Evolutionary conservation across 495 filamentous ascomycete species (phyloP).

Genomic region (Astrothelium subdiscretum): DNA sequence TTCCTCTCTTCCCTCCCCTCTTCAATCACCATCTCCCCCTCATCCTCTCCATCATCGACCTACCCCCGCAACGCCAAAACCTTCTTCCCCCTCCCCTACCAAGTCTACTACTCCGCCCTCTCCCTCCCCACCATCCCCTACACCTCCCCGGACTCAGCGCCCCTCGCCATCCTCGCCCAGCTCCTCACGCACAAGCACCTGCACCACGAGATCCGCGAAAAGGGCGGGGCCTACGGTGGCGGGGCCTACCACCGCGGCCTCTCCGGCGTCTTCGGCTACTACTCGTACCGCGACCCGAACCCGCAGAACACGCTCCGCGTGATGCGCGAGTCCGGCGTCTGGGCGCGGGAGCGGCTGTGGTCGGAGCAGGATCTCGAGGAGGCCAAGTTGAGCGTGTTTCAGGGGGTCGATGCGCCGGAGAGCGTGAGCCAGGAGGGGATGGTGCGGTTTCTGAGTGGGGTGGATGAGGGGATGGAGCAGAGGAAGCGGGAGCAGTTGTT

Average conservation of each 20-base stretch:
- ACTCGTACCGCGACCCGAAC: slow-evolving; percentile 95
- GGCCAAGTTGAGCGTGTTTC: slow-evolving; percentile 90
- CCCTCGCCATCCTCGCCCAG: slow-evolving; percentile 78
- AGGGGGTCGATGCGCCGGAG: slow-evolving; percentile 83
- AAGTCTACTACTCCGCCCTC: slow-evolving; percentile 84
- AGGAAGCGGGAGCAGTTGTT: slow-evolving; percentile 72
- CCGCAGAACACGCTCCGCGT: slow-evolving; percentile 77
- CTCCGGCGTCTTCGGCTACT: slow-evolving; percentile 83
- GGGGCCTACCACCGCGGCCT: slow-evolving; percentile 71
- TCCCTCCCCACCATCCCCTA: slow-evolving; percentile 80
- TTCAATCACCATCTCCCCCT: slow-evolving; percentile 29
- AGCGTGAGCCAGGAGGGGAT: slow-evolving; percentile 84
- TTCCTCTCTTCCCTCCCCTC: slow-evolving; percentile 53
- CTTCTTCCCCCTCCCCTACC: slow-evolving; percentile 91
- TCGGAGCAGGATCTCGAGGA: slow-evolving; percentile 81
- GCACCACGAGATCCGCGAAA: slow-evolving; percentile 95
- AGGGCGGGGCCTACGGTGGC: slow-evolving; percentile 92
- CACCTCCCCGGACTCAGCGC: slow-evolving; percentile 56
- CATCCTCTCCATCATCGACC: slow-evolving; percentile 27
- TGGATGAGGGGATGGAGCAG: slow-evolving; percentile 85
- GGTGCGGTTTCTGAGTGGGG: slow-evolving; percentile 68
- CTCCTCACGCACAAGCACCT: slow-evolving; percentile 95
- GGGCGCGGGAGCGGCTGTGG: slow-evolving; percentile 78
- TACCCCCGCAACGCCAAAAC: slow-evolving; percentile 45
- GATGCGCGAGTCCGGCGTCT: slow-evolving; percentile 71